Conservation (phyloP, 306 rosid species). For the Abrus pulchellus region DNA sequence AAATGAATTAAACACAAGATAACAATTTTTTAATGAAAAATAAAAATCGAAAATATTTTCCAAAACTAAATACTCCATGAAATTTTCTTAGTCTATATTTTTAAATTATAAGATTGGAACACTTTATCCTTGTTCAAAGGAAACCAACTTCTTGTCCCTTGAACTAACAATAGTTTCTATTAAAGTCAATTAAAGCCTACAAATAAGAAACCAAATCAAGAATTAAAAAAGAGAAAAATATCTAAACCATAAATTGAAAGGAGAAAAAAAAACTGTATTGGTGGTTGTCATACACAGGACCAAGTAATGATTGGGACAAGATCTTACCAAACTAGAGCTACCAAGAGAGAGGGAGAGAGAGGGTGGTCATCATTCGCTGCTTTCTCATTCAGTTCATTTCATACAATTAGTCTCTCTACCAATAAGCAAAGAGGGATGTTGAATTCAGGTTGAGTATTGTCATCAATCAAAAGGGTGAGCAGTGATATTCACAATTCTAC, state of each 20-base stretch:
- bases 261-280: neutral
- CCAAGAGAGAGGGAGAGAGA: neutral
- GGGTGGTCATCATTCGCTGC: conserved; percentile 42
- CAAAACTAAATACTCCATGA: too few relatives aligned
- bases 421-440: neutral
- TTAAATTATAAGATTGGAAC: too few relatives aligned
- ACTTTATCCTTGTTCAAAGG: neutral
- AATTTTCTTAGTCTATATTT: too few relatives aligned
- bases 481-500: conserved; percentile 43
- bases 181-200: conserved; percentile 17
- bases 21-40: too few relatives aligned
- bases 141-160: neutral
- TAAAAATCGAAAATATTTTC: too few relatives aligned
- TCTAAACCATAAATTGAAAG: conserved; percentile 3
- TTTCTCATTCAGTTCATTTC: conserved; percentile 39
- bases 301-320: conserved; percentile 56
- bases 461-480: conserved; percentile 47
- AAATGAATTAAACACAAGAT: too few relatives aligned
- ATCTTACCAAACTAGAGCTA: conserved; percentile 57
- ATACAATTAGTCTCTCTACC: conserved; percentile 14
- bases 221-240: neutral
- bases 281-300: conserved; percentile 42
- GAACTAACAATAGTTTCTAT: neutral
- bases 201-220: conserved; percentile 16
- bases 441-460: conserved; percentile 35